Evolutionary conservation across 2,329 filamentous ascomycete genomes (phyloP).

Genomic region (Fusarium sp.): DNA sequence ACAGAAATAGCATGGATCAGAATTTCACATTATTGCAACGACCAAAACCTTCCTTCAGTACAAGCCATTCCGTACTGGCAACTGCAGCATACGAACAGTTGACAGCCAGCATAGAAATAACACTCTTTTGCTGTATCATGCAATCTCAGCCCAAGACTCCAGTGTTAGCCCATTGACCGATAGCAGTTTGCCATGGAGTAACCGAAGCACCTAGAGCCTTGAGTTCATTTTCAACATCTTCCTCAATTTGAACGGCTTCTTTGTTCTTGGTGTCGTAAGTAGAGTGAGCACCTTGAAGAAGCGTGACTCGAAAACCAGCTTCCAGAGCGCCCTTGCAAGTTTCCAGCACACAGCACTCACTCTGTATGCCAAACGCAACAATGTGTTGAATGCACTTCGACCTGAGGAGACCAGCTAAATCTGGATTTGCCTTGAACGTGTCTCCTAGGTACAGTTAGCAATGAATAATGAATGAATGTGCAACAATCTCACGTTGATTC

Average conservation of each 20-base stretch:
- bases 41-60: not conserved
- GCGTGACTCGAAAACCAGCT: conserved; percentile 16
- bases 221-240: not conserved
- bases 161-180: not conserved
- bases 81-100: not conserved
- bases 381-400: conserved; percentile 6
- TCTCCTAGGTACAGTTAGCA: conserved; percentile 4
- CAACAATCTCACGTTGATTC: not conserved
- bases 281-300: conserved; percentile 22
- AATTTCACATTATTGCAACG: not conserved
- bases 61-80: not conserved
- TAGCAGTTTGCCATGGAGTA: not conserved
- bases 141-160: not conserved
- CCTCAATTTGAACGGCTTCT: conserved; percentile 4
- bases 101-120: not conserved
- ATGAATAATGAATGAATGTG: not conserved
- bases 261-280: conserved; percentile 7
- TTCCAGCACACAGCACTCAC: conserved; percentile 23
- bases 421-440: conserved; percentile 18
- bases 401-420: not conserved
- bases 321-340: conserved; percentile 22
- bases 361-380: conserved; percentile 22
- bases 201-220: not conserved
- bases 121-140: not conserved
- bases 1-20: too few species aligned